Base-by-base conservation (phyloP, 345 rosid genomes). In the Pugionium dolabratum region DNA sequence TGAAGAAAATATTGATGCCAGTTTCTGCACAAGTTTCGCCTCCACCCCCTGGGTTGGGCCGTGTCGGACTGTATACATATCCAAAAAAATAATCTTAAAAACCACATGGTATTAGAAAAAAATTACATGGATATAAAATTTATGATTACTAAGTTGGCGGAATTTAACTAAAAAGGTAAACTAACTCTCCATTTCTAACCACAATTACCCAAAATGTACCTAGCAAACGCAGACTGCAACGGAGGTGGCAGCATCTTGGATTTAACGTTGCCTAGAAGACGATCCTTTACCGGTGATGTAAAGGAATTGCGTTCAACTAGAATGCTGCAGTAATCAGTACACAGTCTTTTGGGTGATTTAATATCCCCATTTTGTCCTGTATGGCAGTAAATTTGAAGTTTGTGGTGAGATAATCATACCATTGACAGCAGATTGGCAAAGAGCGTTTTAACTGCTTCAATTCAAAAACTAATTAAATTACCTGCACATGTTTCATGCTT, bases 1-100 rank as follows among this genome's bases (percentile, higher is more conserved):
- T 66, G 74, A 90, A 90, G 79, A 90, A 90, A 59, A 94, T 81
- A 76, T 71, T 85, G 71, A 90, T 86, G 51, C 88, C 97, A 39
- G 97, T 90, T 82, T 94, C 99, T 26, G 97, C 99, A 69, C 95
- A 94, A 55, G 99, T 94, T 85, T 90, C 99, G 61, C 99, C 99
- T 66, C 95, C 95, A 33, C 99, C 89, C 71, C 96, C 95, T 3
- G 97, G 99, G 75, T 76, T 83, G 61, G 92, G 97, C 45, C 96
- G 87, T 39, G 92, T 90, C 28, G 99, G 99, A 80, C 99, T 94
- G 82, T 59, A 62, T 39, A 63, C 8, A 66, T 46, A 51, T 53
- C 29, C 37, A 7, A 71, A 59, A 59, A 37, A 39, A 58, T 53
- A 45, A 48, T 57, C 40, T 59, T 31, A 74, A 63, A 31, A 44